phyloP scores from a whole-genome alignment of 768 basidiomycete species.

The Suillus ampliporus region DNA sequence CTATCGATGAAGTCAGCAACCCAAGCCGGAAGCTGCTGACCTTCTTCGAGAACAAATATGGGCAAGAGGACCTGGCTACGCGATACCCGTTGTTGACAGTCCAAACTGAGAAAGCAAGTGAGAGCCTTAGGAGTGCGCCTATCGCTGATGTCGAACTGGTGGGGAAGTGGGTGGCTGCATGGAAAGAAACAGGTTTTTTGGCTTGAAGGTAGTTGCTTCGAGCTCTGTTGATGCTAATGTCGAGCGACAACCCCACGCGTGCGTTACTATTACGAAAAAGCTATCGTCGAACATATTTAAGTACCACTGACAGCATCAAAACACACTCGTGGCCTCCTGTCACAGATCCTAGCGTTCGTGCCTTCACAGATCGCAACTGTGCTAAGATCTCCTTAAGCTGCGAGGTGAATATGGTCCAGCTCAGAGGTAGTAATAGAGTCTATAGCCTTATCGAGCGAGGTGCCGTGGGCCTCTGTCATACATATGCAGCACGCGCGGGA shows the following conservation, averaged over 20 bases:
- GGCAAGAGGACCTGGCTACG: conserved; percentile 15
- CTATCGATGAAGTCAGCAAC: conserved; percentile 27
- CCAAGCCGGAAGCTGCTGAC: conserved; percentile 30
- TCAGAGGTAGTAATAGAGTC: too few relatives aligned
- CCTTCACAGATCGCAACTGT: too few relatives aligned
- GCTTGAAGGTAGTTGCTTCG: not conserved
- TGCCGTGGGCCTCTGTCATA: too few relatives aligned
- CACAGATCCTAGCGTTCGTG: too few relatives aligned
- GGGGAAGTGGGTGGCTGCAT: conserved; percentile 47
- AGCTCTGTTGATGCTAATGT: not conserved
- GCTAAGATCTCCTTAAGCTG: too few relatives aligned
- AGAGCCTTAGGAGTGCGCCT: conserved; percentile 22
- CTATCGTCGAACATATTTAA: not conserved
- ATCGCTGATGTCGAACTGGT: conserved; percentile 36
- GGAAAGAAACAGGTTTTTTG: conserved; percentile 48
- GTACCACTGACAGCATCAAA: not conserved
- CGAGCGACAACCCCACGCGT: too few relatives aligned
- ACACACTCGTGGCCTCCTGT: too few relatives aligned
- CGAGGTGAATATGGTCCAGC: too few relatives aligned
- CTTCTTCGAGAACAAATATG: conserved; percentile 34
- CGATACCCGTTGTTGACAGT: conserved; percentile 19
- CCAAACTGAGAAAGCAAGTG: conserved; percentile 19
- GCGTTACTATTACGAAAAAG: not conserved
- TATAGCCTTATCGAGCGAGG: too few relatives aligned
- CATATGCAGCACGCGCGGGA: too few relatives aligned